phyloP scores from a whole-genome alignment of 768 basidiomycete species.

The Auricularia heimuer region DNA sequence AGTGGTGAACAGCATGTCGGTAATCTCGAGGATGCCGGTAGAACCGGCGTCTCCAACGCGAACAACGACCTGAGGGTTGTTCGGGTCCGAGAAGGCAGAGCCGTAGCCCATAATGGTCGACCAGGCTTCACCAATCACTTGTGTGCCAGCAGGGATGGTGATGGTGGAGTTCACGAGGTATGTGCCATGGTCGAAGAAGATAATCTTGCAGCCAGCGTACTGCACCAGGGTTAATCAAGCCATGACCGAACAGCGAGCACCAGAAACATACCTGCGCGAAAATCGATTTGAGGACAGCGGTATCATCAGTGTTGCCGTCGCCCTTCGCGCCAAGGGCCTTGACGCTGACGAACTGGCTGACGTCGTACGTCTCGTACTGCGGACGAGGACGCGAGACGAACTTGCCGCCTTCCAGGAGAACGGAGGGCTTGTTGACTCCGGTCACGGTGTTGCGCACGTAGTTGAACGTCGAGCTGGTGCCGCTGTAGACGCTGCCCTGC shows the following conservation, averaged over 20 bases:
- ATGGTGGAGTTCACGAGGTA: slow-evolving; percentile 48
- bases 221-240: slow-evolving; percentile 16
- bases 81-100: slow-evolving; percentile 32
- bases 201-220: slow-evolving; percentile 57
- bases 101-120: slow-evolving; percentile 48
- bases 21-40: slow-evolving; percentile 47
- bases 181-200: slow-evolving; percentile 68
- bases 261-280: slow-evolving; percentile 22
- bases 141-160: slow-evolving; percentile 47
- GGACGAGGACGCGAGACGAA: slow-evolving; percentile 7
- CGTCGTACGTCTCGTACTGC: slow-evolving; percentile 45
- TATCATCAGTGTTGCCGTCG: slow-evolving; percentile 74
- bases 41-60: slow-evolving; percentile 39
- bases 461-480: slow-evolving; percentile 30
- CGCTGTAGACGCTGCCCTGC: slow-evolving; percentile 64
- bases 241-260: neutral
- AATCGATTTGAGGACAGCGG: slow-evolving; percentile 51
- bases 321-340: slow-evolving; percentile 61
- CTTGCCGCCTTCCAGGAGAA: slow-evolving; percentile 36
- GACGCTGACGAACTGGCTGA: slow-evolving; percentile 62
- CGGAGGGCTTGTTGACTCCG: slow-evolving; percentile 44
- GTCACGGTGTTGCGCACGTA: slow-evolving; percentile 46
- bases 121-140: slow-evolving; percentile 55
- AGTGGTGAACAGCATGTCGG: slow-evolving; percentile 55
- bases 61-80: slow-evolving; percentile 37